Evolutionary conservation across 2,329 filamentous ascomycete genomes (phyloP).

Genomic region (Colletotrichum lindemuthianum): DNA sequence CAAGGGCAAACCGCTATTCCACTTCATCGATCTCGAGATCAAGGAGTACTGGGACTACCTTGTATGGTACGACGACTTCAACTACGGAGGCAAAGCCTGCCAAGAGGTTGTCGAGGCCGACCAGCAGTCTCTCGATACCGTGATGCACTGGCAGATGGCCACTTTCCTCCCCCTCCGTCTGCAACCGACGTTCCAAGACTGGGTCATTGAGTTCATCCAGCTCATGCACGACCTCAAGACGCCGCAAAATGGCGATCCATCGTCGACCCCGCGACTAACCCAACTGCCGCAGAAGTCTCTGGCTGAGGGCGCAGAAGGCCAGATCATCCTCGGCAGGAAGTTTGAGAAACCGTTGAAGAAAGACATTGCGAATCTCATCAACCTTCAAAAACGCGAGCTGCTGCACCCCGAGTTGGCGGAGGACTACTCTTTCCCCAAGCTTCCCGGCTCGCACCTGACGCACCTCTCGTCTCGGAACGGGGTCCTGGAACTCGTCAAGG

Average conservation of each 20-base stretch:
- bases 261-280: conserved; percentile 65
- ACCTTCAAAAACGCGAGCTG: conserved; percentile 87
- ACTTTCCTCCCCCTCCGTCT: conserved; percentile 85
- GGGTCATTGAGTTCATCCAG: conserved; percentile 94
- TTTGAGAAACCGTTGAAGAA: conserved; percentile 94
- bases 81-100: conserved; percentile 95
- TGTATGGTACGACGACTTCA: conserved; percentile 98
- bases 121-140: conserved; percentile 83
- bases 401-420: conserved; percentile 86
- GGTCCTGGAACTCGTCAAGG: conserved; percentile 90
- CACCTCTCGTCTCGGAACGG: conserved; percentile 46
- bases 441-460: conserved; percentile 77
- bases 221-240: conserved; percentile 91
- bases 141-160: conserved; percentile 98
- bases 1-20: conserved; percentile 92
- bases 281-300: conserved; percentile 68
- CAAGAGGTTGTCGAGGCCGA: conserved; percentile 78
- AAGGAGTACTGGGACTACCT: conserved; percentile 99
- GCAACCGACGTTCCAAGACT: conserved; percentile 87
- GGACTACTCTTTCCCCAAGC: conserved; percentile 86
- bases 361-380: conserved; percentile 83
- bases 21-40: conserved; percentile 96
- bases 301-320: conserved; percentile 68
- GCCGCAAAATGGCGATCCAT: conserved; percentile 62
- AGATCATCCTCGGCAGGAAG: conserved; percentile 78